phyloP scores from a whole-genome alignment of 2,329 filamentous ascomycete genomes.

The Penicillium sp. region DNA sequence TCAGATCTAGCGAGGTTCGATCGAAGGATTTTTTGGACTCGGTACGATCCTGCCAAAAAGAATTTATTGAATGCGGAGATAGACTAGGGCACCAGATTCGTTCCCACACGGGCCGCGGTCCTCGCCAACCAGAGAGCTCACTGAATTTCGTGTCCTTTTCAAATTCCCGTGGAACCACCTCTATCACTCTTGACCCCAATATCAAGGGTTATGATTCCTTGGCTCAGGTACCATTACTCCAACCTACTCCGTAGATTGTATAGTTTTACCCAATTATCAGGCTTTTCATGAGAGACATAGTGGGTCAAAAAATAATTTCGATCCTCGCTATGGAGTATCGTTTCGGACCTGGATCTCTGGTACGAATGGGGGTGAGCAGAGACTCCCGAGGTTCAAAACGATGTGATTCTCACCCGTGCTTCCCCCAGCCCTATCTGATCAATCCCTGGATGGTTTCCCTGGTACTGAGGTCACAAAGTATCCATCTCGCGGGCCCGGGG shows the following conservation, averaged over 20 bases:
- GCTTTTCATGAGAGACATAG: neutral
- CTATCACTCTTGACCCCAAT: neutral
- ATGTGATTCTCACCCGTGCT: neutral
- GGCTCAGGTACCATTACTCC: neutral
- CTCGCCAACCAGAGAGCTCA: neutral
- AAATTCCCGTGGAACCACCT: no score
- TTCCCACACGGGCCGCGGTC: neutral
- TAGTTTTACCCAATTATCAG: neutral
- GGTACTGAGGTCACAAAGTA: neutral
- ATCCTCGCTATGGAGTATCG: neutral
- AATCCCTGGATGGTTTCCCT: neutral
- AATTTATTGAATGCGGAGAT: constrained; percentile 4
- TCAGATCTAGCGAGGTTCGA: neutral
- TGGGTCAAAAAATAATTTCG: neutral
- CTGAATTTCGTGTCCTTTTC: neutral
- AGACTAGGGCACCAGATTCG: neutral
- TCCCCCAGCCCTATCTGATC: neutral
- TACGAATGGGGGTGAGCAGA: neutral
- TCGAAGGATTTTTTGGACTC: neutral
- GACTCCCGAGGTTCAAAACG: neutral
- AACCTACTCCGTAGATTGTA: neutral
- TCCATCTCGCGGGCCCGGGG: neutral
- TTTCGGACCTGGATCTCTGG: neutral
- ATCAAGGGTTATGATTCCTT: neutral
- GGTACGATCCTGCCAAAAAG: neutral